Base-by-base conservation (phyloP, 257 asterid genomes). In the Solanum virginianum region DNA sequence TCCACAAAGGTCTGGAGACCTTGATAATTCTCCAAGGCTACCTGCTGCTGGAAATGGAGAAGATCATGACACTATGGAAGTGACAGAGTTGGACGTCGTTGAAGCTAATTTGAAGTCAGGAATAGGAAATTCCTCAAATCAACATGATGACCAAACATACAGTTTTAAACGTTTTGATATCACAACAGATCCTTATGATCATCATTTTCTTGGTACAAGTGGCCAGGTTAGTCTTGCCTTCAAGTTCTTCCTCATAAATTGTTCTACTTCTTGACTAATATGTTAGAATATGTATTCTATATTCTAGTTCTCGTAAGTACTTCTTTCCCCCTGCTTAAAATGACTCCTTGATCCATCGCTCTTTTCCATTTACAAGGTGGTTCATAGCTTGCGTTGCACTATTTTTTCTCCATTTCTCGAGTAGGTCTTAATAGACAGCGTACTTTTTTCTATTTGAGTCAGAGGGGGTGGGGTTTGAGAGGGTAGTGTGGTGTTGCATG, bases 111-210 rank as follows among this genome's bases (percentile, higher is more conserved):
- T 87, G 85, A 89, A 89, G 79, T 82, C 89, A 83, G 91, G 88
- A 81, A 88, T 84, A 62, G 75, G 88, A 77, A 87, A 66, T 88
- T 88, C 86, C 85, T 82, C 83, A 53, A 79, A 87, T 43, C 84
- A 86, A 39, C 79, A 17, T 81, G 88, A 88, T 84, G 89, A 86
- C 85, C 75, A 85, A 70, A 71, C 88, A 65, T 89, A 92, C 84
- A 75, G 86, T 88, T 94, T 97, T 91, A 94, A 91, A 88, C 92
- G 97, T 53, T 97, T 97, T 88, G 99, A 97, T 90, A 92, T 95
- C 82, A 90, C 92, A 63, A 88, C 89, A 85, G 97, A 93, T 89
- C 99, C 99, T 70, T 84, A 84, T 60, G 99, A 94, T 87, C 99
- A 97, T 91, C 86, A 94, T 89, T 97, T 90, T 89, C 85, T 88